Evolutionary conservation across 2,329 filamentous ascomycete species (phyloP), one percentile per base, ranked within the genome.

Genomic region (Xylariaceae sp.): DNA sequence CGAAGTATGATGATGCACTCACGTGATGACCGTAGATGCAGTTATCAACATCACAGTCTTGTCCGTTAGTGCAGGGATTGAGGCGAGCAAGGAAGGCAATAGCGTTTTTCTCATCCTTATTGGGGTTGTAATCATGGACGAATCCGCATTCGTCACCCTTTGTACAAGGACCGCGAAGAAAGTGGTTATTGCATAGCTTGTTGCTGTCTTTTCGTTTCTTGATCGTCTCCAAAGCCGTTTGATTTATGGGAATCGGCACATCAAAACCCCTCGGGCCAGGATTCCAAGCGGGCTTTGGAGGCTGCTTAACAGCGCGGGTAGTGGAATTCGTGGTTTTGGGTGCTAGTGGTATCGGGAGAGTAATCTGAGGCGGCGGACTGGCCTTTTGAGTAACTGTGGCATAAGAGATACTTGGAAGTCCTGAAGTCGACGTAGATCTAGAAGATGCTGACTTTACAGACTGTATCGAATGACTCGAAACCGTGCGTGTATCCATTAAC

Each of bases 1-100:
- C 16, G 10, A 39, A 21, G 19, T 19, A 21, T 41, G 16, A 29
- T 6, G 13, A 41, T 43, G 21, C 12, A 73, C 79, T 71, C 63
- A 82, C 80, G 62, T 85, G 77, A 64, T 85, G 82, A 2, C 82
- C 82, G 60, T 85, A 85, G 54, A 85, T 84, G 64, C 82, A 85
- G 57, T 79, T 76, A 1, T 77, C 74, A 3, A 76, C 68, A 6
- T 79, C 75, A 59, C 82, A 85, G n/a, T 80, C 72, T 64, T 85
- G 82, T 0, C 80, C 79, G 29, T 70, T 75, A 0, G 73, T 73
- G 67, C 82, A 85, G 1, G 81, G 82, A 53, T 82, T 84, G 52
- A 80, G 68, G 5, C 82, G 74, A 2, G 80, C 76, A 46, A 85
- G 62, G 59, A 78, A 77, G 0, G 77, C 74, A 56, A 85, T 80